Evolutionary conservation across 129 eudicot genomes (phyloP).

Genomic region (Gnaphalium uliginosum): DNA sequence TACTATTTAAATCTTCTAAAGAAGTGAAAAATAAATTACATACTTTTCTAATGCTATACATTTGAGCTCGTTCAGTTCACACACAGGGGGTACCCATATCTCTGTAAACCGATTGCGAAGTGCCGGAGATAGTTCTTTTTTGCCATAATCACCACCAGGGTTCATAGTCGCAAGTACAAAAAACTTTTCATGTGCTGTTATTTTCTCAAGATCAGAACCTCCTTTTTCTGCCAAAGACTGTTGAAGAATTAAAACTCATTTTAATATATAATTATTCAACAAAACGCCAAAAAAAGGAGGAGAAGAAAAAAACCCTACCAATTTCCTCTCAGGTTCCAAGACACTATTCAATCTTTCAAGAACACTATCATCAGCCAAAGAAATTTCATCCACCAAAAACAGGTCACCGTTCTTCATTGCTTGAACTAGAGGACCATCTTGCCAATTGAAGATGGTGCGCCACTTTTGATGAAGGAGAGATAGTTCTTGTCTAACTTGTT

Average conservation of each 20-base stretch:
- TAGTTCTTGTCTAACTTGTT: constrained; percentile 37
- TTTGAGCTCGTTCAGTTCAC: constrained; percentile 66
- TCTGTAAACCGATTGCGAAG: constrained; percentile 95
- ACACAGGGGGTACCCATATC: constrained; percentile 95
- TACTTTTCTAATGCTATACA: constrained; percentile 73
- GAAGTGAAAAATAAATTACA: not conserved
- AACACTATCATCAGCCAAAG: constrained; percentile 98
- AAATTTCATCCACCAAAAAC: constrained; percentile 91
- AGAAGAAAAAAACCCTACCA: constrained; percentile 50
- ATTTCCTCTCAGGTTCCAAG: constrained; percentile 91
- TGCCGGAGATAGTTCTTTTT: constrained; percentile 95
- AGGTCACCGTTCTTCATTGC: constrained; percentile 93
- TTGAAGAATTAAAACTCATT: constrained; percentile 20
- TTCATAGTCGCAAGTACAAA: constrained; percentile 98
- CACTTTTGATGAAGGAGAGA: constrained; percentile 61
- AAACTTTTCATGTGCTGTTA: constrained; percentile 82
- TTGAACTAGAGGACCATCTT: constrained; percentile 96
- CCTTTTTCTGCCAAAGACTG: constrained; percentile 99
- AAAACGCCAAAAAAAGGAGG: not conserved
- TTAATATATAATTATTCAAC: too few relatives aligned
- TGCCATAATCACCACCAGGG: constrained; percentile 98
- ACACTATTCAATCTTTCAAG: constrained; percentile 96
- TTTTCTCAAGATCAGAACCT: constrained; percentile 70
- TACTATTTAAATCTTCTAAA: not conserved
- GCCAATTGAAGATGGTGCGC: constrained; percentile 86